Base-by-base conservation (phyloP, 2,329 filamentous ascomycete genomes). In the Blastomyces silverae region DNA sequence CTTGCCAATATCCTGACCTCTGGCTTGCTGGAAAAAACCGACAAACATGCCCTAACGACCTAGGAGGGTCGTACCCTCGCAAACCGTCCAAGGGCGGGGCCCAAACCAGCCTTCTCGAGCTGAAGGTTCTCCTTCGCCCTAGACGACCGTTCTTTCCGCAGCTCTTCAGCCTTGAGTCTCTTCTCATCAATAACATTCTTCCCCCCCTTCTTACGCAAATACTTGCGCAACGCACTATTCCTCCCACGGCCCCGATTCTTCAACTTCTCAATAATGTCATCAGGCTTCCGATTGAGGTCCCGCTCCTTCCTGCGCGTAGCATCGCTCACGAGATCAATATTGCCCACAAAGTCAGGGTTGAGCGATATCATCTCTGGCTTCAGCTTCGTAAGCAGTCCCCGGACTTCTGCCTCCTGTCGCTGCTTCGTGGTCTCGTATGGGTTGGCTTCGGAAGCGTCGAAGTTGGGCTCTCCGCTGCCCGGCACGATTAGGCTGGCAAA, bases 121-220 rank as follows among this genome's bases (percentile, higher is more conserved):
- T 85, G 83, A 70, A 88, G 79, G 72, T 83, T 87, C 72, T 87
- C 85, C 74, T 87, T 84, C 70, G 88, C 84, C 76, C 85, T 86
- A 76, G 89, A 85, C 70, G 88, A 86, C 72, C 84, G 82, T 69
- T 84, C 82, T 74, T 85, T 84, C 80, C 89, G 87, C 75, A 96
- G 81, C 78, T 92, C 90, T 76, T 97, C 90, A 59, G 92, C 88
- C 74, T 88, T 87, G 76, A 96, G 78, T 74, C 90, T 88, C 84
- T 93, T 92, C 83, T 97, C 94, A 80, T 99, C 94, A 75, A 99
- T 92, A 65, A 99, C 86, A 76, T 97, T 97, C 83, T 89, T 91
- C 73, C 89, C 88, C 57, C 91, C 87, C 80, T 94, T 92, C 86
- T 97, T 97, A 69, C 94, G 83, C 73, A 97, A 78, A 75, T 95